A percentile compares a stretch with the other conserved stretches of the same genome.
Evolutionary conservation across 306 rosid genomes (phyloP).

Genomic region (Hippophae gyantsensis): DNA sequence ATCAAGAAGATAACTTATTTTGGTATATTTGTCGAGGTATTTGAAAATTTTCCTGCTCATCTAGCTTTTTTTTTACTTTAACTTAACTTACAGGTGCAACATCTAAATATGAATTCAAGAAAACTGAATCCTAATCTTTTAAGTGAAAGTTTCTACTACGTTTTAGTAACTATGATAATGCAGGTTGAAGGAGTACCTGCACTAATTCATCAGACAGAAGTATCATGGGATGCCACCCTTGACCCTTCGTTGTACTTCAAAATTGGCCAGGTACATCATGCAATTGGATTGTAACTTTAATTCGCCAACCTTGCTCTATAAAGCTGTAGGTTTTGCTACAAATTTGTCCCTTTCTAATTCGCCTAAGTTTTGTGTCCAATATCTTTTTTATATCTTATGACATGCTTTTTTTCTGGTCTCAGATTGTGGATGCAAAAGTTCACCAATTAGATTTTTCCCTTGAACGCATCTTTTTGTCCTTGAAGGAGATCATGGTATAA

Average conservation of each 20-base stretch:
- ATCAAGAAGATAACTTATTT: slow-evolving; percentile 77
- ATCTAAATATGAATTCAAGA: slow-evolving; percentile 14
- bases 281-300: background rate
- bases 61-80: background rate
- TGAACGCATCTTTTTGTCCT: slow-evolving; percentile 67
- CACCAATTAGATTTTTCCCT: slow-evolving; percentile 61
- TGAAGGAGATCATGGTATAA: slow-evolving; percentile 70
- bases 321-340: background rate
- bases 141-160: slow-evolving; percentile 9
- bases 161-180: slow-evolving; percentile 17
- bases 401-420: slow-evolving; percentile 20
- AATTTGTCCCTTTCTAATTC: too few species aligned
- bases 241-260: slow-evolving; percentile 63
- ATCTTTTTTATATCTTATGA: slow-evolving; percentile 19
- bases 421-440: slow-evolving; percentile 92
- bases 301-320: background rate
- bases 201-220: slow-evolving; percentile 81
- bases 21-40: slow-evolving; percentile 94
- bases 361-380: background rate
- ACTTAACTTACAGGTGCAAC: background rate
- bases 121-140: slow-evolving; percentile 7
- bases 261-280: slow-evolving; percentile 72
- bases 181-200: slow-evolving; percentile 87
- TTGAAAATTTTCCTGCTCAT: slow-evolving; percentile 14
- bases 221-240: slow-evolving; percentile 88